These are phyloP conservation scores for Alternaria viburni DNA, from an alignment of 2,329 filamentous ascomycete genomes.

Conservation along the genomic window DNA sequence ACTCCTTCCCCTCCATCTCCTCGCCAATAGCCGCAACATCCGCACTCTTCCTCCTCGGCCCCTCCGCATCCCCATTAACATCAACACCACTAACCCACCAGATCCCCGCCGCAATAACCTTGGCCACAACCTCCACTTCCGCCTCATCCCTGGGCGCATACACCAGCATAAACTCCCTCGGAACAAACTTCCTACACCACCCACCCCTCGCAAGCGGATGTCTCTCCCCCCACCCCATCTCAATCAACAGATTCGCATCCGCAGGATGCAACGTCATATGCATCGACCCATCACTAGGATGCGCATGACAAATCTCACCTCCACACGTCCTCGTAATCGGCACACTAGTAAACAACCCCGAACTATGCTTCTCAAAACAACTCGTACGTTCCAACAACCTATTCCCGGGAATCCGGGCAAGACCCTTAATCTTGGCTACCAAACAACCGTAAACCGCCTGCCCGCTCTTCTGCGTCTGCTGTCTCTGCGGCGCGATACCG, in stretches of 20 bases:
- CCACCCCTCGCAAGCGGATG: conserved; percentile 70
- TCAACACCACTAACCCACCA: conserved; percentile 66
- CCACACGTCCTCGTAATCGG: conserved; percentile 74
- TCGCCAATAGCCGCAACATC: conserved; percentile 30
- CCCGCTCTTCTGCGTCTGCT: conserved; percentile 72
- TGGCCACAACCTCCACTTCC: conserved; percentile 71
- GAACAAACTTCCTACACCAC: conserved; percentile 71
- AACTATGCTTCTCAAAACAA: conserved; percentile 82
- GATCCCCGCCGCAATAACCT: conserved; percentile 75
- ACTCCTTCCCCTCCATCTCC: conserved; percentile 26
- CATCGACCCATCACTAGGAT: conserved; percentile 76
- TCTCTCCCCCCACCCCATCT: conserved; percentile 78
- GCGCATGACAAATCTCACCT: conserved; percentile 84
- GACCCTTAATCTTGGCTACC: conserved; percentile 20
- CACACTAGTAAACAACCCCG: conserved; percentile 73
- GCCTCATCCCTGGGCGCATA: conserved; percentile 76
- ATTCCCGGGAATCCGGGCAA: conserved; percentile 36
- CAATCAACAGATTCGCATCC: conserved; percentile 74
- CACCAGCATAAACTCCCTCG: conserved; percentile 77
- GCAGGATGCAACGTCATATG: conserved; percentile 82
- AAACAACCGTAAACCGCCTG: conserved; percentile 52
- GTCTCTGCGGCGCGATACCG: conserved; percentile 82
- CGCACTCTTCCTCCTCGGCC: conserved; percentile 28
- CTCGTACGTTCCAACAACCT: conserved; percentile 63
- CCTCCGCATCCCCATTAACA: conserved; percentile 27